phyloP scores from a whole-genome alignment of 495 filamentous ascomycete genomes.

The Cercophora newfieldiana region DNA sequence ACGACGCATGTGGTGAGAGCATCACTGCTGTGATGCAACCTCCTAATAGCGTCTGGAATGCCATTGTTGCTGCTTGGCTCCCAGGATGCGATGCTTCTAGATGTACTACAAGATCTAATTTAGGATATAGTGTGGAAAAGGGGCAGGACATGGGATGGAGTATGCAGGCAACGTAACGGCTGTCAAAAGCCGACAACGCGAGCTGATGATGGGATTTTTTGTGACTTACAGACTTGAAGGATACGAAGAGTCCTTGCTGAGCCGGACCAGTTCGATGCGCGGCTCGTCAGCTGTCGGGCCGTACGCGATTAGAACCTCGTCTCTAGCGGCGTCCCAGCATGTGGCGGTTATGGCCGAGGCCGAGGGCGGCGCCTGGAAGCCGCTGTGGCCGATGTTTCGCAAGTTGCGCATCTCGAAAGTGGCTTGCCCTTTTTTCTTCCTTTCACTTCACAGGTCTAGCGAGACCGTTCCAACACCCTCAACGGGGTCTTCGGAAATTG shows the following conservation, averaged over 20 bases:
- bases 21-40: conserved; percentile 82
- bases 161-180: too few relatives aligned
- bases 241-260: conserved; percentile 40
- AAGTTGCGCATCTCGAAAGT: conserved; percentile 73
- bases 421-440: not conserved
- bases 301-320: conserved; percentile 71
- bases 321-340: conserved; percentile 73
- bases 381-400: conserved; percentile 65
- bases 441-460: not conserved
- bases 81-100: conserved; percentile 72
- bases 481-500: conserved; percentile 10
- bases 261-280: conserved; percentile 66
- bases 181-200: not conserved
- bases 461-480: not conserved
- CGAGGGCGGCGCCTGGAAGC: conserved; percentile 50
- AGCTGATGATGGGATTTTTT: not conserved
- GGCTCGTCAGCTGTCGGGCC: conserved; percentile 64
- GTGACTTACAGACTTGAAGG: conserved; percentile 47
- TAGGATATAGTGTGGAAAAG: conserved; percentile 8
- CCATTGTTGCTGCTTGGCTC: conserved; percentile 72
- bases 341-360: conserved; percentile 59
- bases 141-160: conserved; percentile 3
- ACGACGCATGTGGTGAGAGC: conserved; percentile 74
- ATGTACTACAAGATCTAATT: conserved; percentile 28
- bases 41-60: conserved; percentile 66